Evolutionary conservation across 345 rosid species (phyloP), one percentile per base, ranked within the genome.

Genomic region (Excoecaria agallocha): DNA sequence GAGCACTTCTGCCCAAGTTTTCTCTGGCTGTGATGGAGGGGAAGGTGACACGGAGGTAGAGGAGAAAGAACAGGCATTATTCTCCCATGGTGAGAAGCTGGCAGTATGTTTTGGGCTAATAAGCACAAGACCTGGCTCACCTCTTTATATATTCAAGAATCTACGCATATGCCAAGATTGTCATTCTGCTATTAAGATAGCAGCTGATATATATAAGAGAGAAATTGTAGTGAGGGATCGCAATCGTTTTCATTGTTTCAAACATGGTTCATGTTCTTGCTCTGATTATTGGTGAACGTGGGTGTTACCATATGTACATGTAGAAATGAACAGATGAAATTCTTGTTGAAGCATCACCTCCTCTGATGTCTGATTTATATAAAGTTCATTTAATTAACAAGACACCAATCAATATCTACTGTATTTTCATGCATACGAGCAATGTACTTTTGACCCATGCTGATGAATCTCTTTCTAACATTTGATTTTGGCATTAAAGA

Each of bases 191-290:
- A 74, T 93, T 48, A 86, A 87, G 80, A 78, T 87, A 69, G 82
- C 82, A 69, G 89, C 98, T 3, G 64, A 79, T 73, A 57, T 91
- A 8, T 93, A 87, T 60, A 80, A 80, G n/a, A 75, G 89, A 79
- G 88, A 89, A 73, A 87, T 91, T 65, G 81, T 87, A 30, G 80
- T 89, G 58, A 86, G 98, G 79, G 98, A 91, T 67, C 89, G 93
- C n/a, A 88, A 89, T 71, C 89, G 97, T 39, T 93, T 93, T 79
- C 97, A 93, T 81, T 82, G 81, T 64, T 93, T 93, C 82, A 85
- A 77, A 52, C 77, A 82, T 67, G 94, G 94, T 54, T 86, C 86
- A 2, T 91, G 97, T 78, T 91, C 98, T 77, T 93, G 98, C 76
- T 86, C 83, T 57, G 91, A 88, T 78, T 88, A 83, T 75, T 89